Evolutionary conservation across 371 early-diverging fungal species (phyloP), one percentile per base, ranked within the genome.

Genomic region (Mortierella sp.): DNA sequence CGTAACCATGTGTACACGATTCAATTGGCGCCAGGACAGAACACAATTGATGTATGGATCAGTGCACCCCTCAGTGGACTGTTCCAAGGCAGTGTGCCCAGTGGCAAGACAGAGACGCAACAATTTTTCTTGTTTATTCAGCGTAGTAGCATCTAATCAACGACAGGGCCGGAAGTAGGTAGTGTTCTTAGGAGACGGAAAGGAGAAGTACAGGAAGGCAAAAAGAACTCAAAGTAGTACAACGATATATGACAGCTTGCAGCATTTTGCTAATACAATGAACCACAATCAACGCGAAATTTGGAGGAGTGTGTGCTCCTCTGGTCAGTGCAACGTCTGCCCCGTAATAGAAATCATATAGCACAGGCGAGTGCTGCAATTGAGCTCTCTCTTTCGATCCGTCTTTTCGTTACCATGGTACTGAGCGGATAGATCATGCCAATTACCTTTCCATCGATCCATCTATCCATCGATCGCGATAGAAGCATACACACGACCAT

Each of bases 1-100:
- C 71, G 78, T n/a, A 70, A 76, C 18, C 70, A 69, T 42, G 62
- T 70, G n/a, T 76, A 64, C 41, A 70, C 78, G 48, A 59, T 76
- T 26, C 54, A 57, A 8, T 19, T 76, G 60, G 18, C 26, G 5
- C 47, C 65, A 10, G 78, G 78, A 3, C 67, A 70, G 67, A 76
- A 70, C 21, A 66, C 67, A 23, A 52, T 76, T 9, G 78, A 76
- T 43, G 49, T 76, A 14, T 76, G 78, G 78, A 66, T 76, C 60
- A 76, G 71, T 34, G 78, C 78, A 0, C 78, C 61, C 23, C 63
- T 67, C 5, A 71, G 78, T 24, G 78, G 66, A 1, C 58, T 76
- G 18, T 76, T 76, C 67, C 78, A 76, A 31, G 78, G 78, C 6
- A 67, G 78, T 2, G 49, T 48, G 4, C 63, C 78, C 2, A 71